phyloP scores from a whole-genome alignment of 2,329 filamentous ascomycete species.

The Thelonectria olida region DNA sequence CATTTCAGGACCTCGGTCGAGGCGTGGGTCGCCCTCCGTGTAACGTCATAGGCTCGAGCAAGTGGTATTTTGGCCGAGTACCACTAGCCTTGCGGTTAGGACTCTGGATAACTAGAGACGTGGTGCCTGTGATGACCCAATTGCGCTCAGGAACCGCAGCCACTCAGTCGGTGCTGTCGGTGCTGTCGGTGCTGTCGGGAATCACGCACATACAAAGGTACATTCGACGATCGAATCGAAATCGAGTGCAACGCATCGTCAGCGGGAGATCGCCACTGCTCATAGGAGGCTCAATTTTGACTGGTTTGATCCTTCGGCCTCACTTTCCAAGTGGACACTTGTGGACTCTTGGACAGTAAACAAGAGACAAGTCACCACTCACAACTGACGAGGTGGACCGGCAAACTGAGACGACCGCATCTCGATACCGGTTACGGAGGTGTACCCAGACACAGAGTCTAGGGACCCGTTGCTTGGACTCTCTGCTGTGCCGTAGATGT shows the following conservation, averaged over 20 bases:
- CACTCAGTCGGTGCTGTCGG: conserved; percentile 4
- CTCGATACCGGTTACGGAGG: conserved; percentile 1
- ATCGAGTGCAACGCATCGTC: conserved; percentile 31
- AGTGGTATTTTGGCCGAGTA: no score
- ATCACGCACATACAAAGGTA: conserved; percentile 22
- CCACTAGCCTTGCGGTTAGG: no score
- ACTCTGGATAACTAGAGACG: conserved; percentile 12
- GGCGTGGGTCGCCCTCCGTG: no score
- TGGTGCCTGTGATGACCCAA: conserved; percentile 14
- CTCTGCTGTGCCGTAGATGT: background rate
- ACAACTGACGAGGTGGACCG: conserved; percentile 7
- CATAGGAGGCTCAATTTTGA: conserved; percentile 5
- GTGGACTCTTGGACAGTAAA: conserved; percentile 3
- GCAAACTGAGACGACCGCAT: conserved; percentile 1
- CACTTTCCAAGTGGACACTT: conserved; percentile 3
- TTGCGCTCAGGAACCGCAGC: conserved; percentile 13
- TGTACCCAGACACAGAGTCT: background rate
- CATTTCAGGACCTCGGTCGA: no score
- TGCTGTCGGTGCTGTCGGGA: no score
- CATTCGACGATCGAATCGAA: conserved; percentile 14
- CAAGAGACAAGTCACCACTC: background rate
- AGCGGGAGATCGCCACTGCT: conserved; percentile 38
- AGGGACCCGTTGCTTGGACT: no score
- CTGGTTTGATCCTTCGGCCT: conserved; percentile 2
- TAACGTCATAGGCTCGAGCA: no score